These are phyloP conservation scores for Eucalyptus cladocalyx DNA, from an alignment of 345 rosid species.

Conservation along the genomic window DNA sequence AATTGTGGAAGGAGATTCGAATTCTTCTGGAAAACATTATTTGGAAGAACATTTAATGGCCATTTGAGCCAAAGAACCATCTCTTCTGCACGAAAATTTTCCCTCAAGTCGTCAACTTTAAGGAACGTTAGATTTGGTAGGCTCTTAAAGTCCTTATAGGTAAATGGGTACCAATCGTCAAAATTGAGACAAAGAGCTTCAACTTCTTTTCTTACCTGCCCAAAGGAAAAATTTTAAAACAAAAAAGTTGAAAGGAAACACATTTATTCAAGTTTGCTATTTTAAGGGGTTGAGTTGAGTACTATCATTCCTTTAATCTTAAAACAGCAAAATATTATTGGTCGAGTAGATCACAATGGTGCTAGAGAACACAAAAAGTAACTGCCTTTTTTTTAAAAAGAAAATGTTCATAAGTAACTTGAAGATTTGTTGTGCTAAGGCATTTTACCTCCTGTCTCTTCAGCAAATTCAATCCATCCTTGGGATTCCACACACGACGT, in stretches of 20 bases:
- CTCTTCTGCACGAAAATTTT: rapidly evolving
- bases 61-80: rapidly evolving
- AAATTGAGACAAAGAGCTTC: not conserved
- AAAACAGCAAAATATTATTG: rapidly evolving
- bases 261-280: not conserved
- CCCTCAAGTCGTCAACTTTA: rapidly evolving
- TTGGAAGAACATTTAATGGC: not conserved
- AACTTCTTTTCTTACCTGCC: not conserved
- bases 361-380: not conserved
- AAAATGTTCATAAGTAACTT: not conserved
- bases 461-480: rapidly evolving
- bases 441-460: not conserved
- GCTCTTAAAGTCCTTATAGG: not conserved
- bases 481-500: not conserved
- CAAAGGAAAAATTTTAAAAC: not conserved
- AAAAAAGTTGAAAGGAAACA: not conserved
- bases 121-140: not conserved
- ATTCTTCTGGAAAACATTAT: not conserved
- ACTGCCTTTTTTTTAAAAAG: not conserved
- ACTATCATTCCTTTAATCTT: not conserved
- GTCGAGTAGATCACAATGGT: not conserved
- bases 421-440: rapidly evolving
- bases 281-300: not conserved
- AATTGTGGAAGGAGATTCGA: rapidly evolving
- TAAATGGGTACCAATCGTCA: rapidly evolving